phyloP scores from a whole-genome alignment of 768 basidiomycete species.

The Russula emetica region DNA sequence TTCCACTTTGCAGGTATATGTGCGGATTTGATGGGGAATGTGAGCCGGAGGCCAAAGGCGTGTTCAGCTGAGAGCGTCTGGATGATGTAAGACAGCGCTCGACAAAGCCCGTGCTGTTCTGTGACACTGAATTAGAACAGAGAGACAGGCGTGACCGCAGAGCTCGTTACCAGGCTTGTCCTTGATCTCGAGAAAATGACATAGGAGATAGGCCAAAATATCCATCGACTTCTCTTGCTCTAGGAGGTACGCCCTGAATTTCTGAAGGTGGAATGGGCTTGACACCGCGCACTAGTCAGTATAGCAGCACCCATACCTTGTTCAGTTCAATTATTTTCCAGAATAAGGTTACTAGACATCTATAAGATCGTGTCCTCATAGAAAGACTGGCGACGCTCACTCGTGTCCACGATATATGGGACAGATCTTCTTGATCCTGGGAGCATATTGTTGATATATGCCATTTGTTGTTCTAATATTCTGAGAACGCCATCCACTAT shows the following conservation, averaged over 20 bases:
- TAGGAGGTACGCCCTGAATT: slow-evolving; percentile 79
- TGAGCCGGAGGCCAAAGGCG: slow-evolving; percentile 66
- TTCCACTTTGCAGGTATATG: slow-evolving; percentile 76
- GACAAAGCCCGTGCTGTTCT: slow-evolving; percentile 91
- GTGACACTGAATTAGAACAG: slow-evolving; percentile 15
- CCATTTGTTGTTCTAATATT: slow-evolving; percentile 72
- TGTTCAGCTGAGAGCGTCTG: slow-evolving; percentile 87
- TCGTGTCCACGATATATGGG: slow-evolving; percentile 76
- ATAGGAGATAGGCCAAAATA: slow-evolving; percentile 71
- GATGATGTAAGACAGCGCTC: slow-evolving; percentile 85
- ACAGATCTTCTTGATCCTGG: slow-evolving; percentile 83
- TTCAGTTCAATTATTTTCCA: slow-evolving; percentile 94
- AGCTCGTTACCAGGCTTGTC: slow-evolving; percentile 77
- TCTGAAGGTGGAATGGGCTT: slow-evolving; percentile 45
- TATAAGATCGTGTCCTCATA: not conserved
- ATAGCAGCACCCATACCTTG: slow-evolving; percentile 50
- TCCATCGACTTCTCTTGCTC: slow-evolving; percentile 79
- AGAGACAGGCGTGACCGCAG: slow-evolving; percentile 5
- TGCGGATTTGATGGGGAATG: slow-evolving; percentile 52
- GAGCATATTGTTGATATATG: slow-evolving; percentile 65
- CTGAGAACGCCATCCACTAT: slow-evolving; percentile 66
- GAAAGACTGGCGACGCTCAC: slow-evolving; percentile 42
- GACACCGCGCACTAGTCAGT: not conserved
- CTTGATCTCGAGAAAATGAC: slow-evolving; percentile 82
- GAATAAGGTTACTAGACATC: slow-evolving; percentile 60